These are phyloP conservation scores for Endotrypanum monterogeii DNA, from an alignment of 208 protist species.

Conservation along the genomic window DNA sequence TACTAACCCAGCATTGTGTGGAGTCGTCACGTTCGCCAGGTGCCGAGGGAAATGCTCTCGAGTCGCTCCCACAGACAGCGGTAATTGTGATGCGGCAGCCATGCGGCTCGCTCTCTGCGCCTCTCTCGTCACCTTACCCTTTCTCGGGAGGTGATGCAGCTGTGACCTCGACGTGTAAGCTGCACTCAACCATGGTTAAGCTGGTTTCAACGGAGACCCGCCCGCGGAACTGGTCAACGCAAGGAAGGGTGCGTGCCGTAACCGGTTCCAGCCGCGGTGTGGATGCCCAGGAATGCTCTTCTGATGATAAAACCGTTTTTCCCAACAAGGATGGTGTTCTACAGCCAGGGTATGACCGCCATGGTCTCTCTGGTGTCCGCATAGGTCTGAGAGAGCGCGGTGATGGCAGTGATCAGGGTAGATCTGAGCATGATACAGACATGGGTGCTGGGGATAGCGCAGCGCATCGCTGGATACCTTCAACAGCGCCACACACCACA, in stretches of 20 bases:
- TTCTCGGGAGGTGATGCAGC: not conserved
- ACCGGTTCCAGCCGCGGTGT: not conserved
- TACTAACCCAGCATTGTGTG: slow-evolving; percentile 10
- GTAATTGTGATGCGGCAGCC: not conserved
- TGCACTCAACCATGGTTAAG: not conserved
- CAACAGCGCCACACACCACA: not conserved
- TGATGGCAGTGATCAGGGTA: not conserved
- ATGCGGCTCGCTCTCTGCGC: not conserved
- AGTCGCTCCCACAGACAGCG: not conserved
- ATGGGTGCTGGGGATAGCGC: not conserved
- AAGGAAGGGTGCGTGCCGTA: not conserved
- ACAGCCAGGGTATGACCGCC: not conserved
- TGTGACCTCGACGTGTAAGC: not conserved
- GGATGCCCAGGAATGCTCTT: not conserved
- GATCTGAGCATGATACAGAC: not conserved
- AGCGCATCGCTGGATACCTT: not conserved
- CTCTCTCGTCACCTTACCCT: not conserved
- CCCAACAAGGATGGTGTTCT: not conserved
- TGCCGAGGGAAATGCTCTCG: not conserved
- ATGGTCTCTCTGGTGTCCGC: not conserved
- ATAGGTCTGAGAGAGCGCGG: not conserved
- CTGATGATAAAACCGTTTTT: not conserved
- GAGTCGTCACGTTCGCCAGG: not conserved
- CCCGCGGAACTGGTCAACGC: slow-evolving; percentile 3
- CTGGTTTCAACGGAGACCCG: not conserved